Conservation (phyloP, 768 basidiomycete species). For the Trametes elegans region DNA sequence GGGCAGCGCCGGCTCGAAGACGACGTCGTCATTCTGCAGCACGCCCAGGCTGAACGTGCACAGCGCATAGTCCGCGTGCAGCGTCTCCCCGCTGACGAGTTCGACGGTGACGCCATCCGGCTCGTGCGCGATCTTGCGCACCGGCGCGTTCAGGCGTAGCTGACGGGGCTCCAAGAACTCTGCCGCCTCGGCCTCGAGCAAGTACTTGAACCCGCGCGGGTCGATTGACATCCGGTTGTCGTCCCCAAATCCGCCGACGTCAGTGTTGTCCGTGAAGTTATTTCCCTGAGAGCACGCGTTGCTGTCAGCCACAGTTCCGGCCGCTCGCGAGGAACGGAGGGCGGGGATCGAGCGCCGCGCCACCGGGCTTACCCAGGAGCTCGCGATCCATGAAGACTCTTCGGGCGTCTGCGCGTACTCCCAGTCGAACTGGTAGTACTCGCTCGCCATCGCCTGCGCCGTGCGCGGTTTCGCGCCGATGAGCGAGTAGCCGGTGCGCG, state of each 20-base stretch:
- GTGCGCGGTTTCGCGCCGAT: constrained; percentile 43
- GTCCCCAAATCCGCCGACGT: constrained; percentile 56
- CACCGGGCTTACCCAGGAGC: constrained; percentile 54
- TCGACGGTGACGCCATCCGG: constrained; percentile 46
- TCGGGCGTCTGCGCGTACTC: constrained; percentile 56
- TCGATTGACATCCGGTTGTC: constrained; percentile 54
- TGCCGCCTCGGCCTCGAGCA: constrained; percentile 56
- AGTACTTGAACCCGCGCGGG: constrained; percentile 56
- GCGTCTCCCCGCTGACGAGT: constrained; percentile 39
- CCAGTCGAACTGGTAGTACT: constrained; percentile 52
- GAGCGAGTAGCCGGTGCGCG: constrained; percentile 49
- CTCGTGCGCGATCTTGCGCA: constrained; percentile 47
- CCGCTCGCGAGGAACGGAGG: no score
- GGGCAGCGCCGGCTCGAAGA: constrained; percentile 54
- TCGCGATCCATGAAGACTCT: constrained; percentile 40
- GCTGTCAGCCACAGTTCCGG: no score
- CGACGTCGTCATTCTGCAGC: constrained; percentile 59
- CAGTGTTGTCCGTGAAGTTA: constrained; percentile 55
- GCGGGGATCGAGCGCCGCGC: no score
- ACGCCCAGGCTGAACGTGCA: constrained; percentile 71
- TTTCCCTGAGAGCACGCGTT: constrained; percentile 41
- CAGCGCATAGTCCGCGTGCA: constrained; percentile 56
- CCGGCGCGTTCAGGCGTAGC: constrained; percentile 46
- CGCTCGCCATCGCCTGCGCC: constrained; percentile 47
- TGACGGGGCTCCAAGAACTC: constrained; percentile 51